Conservation (phyloP, 768 basidiomycete species). For the Phylloporus sp. region DNA sequence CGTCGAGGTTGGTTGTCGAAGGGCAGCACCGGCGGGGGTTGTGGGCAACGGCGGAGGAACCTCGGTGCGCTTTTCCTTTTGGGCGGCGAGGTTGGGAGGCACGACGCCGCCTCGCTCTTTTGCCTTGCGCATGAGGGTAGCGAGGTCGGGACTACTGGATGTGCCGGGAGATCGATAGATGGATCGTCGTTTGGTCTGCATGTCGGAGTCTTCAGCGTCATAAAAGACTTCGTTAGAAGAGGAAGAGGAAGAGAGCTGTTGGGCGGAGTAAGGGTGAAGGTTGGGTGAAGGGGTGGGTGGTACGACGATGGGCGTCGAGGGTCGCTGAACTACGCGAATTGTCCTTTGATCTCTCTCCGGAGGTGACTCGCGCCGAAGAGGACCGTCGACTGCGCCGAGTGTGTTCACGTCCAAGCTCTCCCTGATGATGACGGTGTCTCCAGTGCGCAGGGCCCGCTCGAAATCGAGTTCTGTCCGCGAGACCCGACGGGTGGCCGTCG, state of each 20-base stretch:
- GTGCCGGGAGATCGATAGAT: constrained; percentile 87
- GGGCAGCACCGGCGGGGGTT: constrained; percentile 13
- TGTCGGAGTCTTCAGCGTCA: constrained; percentile 63
- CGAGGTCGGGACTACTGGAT: constrained; percentile 87
- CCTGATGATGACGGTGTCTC: constrained; percentile 62
- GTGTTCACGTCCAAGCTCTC: constrained; percentile 68
- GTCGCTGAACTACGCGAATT: constrained; percentile 37
- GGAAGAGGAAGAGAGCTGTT: constrained; percentile 39
- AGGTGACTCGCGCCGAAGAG: constrained; percentile 32
- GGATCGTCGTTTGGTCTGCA: constrained; percentile 72
- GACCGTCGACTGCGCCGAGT: constrained; percentile 53
- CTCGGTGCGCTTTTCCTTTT: constrained; percentile 34
- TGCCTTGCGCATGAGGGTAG: constrained; percentile 79
- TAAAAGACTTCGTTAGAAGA: constrained; percentile 56
- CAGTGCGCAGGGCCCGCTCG: constrained; percentile 64
- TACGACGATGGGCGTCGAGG: constrained; percentile 56
- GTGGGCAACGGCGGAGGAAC: constrained; percentile 44
- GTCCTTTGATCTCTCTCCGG: constrained; percentile 34
- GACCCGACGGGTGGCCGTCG: constrained; percentile 43
- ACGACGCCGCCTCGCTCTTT: constrained; percentile 58
- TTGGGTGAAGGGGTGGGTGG: constrained; percentile 64
- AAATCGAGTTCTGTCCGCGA: constrained; percentile 80
- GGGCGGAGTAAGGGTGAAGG: constrained; percentile 31
- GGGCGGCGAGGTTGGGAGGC: constrained; percentile 26
- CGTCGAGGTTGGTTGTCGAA: constrained; percentile 25